Evolutionary conservation across 140 eudicot species (phyloP).

Genomic region (Cichorium intybus): DNA sequence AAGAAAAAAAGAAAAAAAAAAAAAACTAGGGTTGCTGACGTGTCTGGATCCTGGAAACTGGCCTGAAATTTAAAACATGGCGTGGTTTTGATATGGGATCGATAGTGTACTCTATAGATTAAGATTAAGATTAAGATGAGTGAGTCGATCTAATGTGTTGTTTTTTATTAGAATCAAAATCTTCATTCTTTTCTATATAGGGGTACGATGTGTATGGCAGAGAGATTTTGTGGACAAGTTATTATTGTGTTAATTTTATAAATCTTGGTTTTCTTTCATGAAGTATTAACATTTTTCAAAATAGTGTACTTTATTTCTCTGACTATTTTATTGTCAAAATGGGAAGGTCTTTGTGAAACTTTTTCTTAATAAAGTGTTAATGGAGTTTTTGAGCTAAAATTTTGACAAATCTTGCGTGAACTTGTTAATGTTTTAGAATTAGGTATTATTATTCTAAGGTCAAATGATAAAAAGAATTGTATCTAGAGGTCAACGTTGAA

Average conservation of each 20-base stretch:
- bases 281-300: no score
- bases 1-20: not conserved
- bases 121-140: not conserved
- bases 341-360: no score
- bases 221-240: constrained; percentile 18
- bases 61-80: constrained; percentile 16
- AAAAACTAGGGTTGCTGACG: constrained; percentile 4
- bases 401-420: no score
- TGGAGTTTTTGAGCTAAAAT: no score
- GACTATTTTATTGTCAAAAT: constrained; percentile 8
- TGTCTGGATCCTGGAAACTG: constrained; percentile 29
- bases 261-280: no score
- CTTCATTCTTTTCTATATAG: constrained; percentile 38
- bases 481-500: no score
- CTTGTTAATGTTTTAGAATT: no score
- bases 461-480: no score
- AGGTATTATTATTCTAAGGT: no score
- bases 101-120: constrained; percentile 16
- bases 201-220: constrained; percentile 11
- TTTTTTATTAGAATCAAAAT: constrained; percentile 24
- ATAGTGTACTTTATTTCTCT: no score
- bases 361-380: no score
- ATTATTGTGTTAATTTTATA: constrained; percentile 12
- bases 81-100: constrained; percentile 15
- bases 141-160: constrained; percentile 22